Conservation (phyloP, 345 rosid genomes). For the Lumnitzera racemosa region DNA sequence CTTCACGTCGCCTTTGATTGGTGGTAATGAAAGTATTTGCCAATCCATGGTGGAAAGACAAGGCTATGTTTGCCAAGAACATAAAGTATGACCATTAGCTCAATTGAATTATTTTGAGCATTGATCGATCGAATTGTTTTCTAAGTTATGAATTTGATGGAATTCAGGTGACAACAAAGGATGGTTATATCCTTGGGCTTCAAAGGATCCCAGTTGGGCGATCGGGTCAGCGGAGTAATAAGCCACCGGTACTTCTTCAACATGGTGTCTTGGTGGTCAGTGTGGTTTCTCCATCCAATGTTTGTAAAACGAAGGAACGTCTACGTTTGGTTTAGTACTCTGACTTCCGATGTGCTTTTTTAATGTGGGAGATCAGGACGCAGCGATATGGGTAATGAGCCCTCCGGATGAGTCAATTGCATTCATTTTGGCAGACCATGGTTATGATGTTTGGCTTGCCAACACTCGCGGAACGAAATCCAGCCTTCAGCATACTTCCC, state of each 20-base stretch:
- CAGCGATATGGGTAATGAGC: constrained; percentile 25
- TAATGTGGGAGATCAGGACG: constrained; percentile 20
- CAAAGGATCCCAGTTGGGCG: constrained; percentile 30
- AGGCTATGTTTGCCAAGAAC: constrained; percentile 31
- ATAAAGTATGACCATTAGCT: constrained; percentile 6
- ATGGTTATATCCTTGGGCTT: constrained; percentile 41
- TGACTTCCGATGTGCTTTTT: neutral
- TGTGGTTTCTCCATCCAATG: neutral
- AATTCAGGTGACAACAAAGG: constrained; percentile 43
- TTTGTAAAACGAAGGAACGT: no score
- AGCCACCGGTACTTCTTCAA: constrained; percentile 47
- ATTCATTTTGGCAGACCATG: constrained; percentile 29
- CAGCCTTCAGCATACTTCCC: constrained; percentile 27
- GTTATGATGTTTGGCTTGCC: constrained; percentile 39
- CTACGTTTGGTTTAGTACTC: neutral
- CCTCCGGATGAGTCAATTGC: constrained; percentile 27
- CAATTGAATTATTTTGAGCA: neutral
- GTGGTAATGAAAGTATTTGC: constrained; percentile 17
- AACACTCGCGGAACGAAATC: constrained; percentile 30
- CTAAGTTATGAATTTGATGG: neutral
- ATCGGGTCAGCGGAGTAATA: constrained; percentile 19
- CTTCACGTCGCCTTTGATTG: neutral
- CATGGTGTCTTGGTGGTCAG: constrained; percentile 38
- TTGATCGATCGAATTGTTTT: neutral
- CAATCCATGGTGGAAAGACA: constrained; percentile 18